Conservation (phyloP, 495 filamentous ascomycete species). For the Podospora comata region DNA sequence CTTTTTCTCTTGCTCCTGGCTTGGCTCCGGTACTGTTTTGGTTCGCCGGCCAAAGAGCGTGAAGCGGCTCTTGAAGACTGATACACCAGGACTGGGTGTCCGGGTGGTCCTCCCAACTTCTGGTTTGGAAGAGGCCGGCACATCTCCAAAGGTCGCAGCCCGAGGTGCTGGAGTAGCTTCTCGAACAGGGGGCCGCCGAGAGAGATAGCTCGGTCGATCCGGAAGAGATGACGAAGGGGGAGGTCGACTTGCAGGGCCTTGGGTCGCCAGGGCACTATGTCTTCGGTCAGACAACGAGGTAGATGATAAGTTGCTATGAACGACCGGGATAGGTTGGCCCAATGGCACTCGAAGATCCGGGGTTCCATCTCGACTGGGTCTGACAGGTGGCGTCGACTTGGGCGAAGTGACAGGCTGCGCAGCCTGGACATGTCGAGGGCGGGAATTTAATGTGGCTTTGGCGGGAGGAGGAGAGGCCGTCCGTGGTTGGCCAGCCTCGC, state of each 20-base stretch:
- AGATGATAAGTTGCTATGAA: conserved; percentile 70
- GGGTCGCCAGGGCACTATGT: conserved; percentile 39
- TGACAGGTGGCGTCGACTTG: conserved; percentile 46
- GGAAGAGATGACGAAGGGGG: conserved; percentile 30
- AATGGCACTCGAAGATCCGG: conserved; percentile 58
- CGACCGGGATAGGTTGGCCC: conserved; percentile 60
- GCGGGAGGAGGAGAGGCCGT: conserved; percentile 33
- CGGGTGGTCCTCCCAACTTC: conserved; percentile 36
- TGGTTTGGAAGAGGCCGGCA: conserved; percentile 26
- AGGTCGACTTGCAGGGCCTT: conserved; percentile 32
- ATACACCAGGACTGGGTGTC: conserved; percentile 49
- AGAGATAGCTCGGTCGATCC: conserved; percentile 23
- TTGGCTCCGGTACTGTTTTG: conserved; percentile 58
- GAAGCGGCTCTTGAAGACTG: conserved; percentile 55
- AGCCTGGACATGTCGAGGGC: conserved; percentile 26
- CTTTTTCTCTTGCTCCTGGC: conserved; percentile 44
- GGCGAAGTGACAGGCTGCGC: conserved; percentile 31
- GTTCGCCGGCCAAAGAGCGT: conserved; percentile 73
- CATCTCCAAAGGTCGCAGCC: conserved; percentile 25
- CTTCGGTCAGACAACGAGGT: conserved; percentile 45
- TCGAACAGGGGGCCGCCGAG: conserved; percentile 34
- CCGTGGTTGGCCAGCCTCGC: conserved; percentile 29
- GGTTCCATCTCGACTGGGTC: conserved; percentile 82
- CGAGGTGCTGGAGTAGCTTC: conserved; percentile 41
- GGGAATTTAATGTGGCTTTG: conserved; percentile 32